These are phyloP conservation scores for Bruguiera gymnorhiza DNA, from an alignment of 345 rosid species.

Conservation along the genomic window DNA sequence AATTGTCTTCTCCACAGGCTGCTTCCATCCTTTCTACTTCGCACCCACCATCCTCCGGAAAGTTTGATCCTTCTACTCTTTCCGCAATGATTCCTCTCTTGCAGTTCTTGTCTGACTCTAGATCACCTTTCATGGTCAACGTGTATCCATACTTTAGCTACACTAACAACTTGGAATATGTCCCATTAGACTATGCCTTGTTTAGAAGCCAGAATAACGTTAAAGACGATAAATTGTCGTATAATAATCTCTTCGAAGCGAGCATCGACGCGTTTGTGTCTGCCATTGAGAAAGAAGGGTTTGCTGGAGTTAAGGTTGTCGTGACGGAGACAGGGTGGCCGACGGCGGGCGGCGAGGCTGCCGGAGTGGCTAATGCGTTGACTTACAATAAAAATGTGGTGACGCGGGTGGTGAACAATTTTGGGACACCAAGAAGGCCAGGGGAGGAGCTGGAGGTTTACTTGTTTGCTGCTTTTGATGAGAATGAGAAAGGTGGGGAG, in stretches of 20 bases:
- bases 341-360: slow-evolving; percentile 30
- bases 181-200: slow-evolving; percentile 21
- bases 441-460: slow-evolving; percentile 22
- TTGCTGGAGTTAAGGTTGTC: slow-evolving; percentile 19
- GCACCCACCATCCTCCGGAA: slow-evolving; percentile 37
- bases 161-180: slow-evolving; percentile 6
- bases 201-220: slow-evolving; percentile 9
- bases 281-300: slow-evolving; percentile 30
- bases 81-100: slow-evolving; percentile 21
- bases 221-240: slow-evolving; percentile 14
- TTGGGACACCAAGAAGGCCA: slow-evolving; percentile 37
- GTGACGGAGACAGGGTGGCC: slow-evolving; percentile 46
- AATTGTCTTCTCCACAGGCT: slow-evolving; percentile 36
- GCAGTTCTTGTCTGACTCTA: slow-evolving; percentile 21
- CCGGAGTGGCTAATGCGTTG: slow-evolving; percentile 17
- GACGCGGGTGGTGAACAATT: slow-evolving; percentile 9
- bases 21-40: slow-evolving; percentile 33
- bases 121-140: slow-evolving; percentile 35
- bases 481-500: slow-evolving; percentile 25
- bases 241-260: slow-evolving; percentile 30
- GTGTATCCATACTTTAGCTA: slow-evolving; percentile 30
- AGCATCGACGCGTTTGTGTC: slow-evolving; percentile 28
- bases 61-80: slow-evolving; percentile 28
- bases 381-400: slow-evolving; percentile 30
- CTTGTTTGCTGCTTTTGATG: slow-evolving; percentile 33